phyloP scores from a whole-genome alignment of 257 asterid genomes.

The Primulina tabacum region DNA sequence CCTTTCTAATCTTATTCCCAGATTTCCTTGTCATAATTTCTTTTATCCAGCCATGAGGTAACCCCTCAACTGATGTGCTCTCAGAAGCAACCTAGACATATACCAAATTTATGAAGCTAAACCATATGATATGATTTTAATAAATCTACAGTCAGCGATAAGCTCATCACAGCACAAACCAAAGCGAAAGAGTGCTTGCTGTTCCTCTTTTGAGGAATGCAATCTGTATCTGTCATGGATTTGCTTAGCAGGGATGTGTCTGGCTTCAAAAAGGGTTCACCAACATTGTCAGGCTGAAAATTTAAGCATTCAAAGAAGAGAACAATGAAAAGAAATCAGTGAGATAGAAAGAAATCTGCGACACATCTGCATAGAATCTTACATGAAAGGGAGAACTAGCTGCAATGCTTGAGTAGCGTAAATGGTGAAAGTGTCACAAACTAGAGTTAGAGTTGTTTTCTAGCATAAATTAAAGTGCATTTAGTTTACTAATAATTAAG shows the following conservation, averaged over 20 bases:
- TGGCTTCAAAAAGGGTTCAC: not conserved
- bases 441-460: not conserved
- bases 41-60: not conserved
- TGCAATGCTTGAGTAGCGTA: not conserved
- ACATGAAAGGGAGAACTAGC: not conserved
- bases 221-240: not conserved
- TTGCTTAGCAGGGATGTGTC: not conserved
- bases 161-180: not conserved
- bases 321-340: not conserved
- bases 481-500: not conserved
- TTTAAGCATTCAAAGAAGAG: too few species aligned
- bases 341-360: not conserved
- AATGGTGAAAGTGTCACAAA: not conserved
- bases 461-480: too few species aligned
- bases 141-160: not conserved
- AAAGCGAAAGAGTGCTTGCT: not conserved
- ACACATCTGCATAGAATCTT: not conserved
- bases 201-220: not conserved
- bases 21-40: not conserved
- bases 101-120: not conserved
- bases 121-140: too few species aligned
- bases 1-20: not conserved
- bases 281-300: not conserved
- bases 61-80: conserved; percentile 1
- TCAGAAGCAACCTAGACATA: not conserved